A percentile compares a stretch with the other conserved stretches of the same genome.
Evolutionary conservation across 352 stramenopile genomes (phyloP).

Genomic region (Phytophthora tentaculata): DNA sequence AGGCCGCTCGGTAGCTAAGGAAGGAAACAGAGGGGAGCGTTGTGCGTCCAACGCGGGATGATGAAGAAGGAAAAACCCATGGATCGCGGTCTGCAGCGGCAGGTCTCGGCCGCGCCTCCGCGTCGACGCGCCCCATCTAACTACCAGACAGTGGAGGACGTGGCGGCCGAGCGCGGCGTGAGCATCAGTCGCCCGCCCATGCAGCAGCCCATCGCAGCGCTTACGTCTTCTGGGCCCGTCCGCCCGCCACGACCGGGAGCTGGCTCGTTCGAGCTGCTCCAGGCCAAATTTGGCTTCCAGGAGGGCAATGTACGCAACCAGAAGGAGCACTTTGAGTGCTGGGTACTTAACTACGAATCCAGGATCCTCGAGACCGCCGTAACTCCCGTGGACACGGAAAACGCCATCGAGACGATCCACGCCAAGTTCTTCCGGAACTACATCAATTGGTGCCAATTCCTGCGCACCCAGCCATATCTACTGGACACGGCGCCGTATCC

Average conservation of each 20-base stretch:
- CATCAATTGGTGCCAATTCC: slow-evolving; percentile 94
- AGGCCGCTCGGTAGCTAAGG: slow-evolving; percentile 2
- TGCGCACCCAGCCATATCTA: slow-evolving; percentile 90
- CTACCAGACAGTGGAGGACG: slow-evolving; percentile 83
- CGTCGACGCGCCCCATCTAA: slow-evolving; percentile 74
- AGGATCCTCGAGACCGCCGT: slow-evolving; percentile 37
- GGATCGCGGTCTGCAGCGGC: slow-evolving; percentile 28
- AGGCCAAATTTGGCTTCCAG: slow-evolving; percentile 89
- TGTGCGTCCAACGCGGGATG: slow-evolving; percentile 1
- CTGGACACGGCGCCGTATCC: slow-evolving; percentile 43
- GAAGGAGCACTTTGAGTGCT: slow-evolving; percentile 86
- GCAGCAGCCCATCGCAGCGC: slow-evolving; percentile 22
- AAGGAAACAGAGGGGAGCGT: slow-evolving; percentile 5
- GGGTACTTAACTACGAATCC: slow-evolving; percentile 88
- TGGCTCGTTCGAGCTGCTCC: slow-evolving; percentile 81
- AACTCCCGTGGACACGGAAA: slow-evolving; percentile 50
- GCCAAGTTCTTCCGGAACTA: slow-evolving; percentile 95
- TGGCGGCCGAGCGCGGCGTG: slow-evolving; percentile 48
- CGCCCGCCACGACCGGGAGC: slow-evolving; percentile 33
- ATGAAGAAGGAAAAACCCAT: slow-evolving; percentile 36
- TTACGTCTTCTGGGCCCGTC: slow-evolving; percentile 25
- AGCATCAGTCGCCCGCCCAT: slow-evolving; percentile 39
- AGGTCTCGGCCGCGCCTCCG: slow-evolving; percentile 31
- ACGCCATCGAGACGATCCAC: slow-evolving; percentile 86
- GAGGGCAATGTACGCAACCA: slow-evolving; percentile 86